phyloP scores from a whole-genome alignment of 1,284 basidiomycete genomes.

The Melampsora larici-populina region DNA sequence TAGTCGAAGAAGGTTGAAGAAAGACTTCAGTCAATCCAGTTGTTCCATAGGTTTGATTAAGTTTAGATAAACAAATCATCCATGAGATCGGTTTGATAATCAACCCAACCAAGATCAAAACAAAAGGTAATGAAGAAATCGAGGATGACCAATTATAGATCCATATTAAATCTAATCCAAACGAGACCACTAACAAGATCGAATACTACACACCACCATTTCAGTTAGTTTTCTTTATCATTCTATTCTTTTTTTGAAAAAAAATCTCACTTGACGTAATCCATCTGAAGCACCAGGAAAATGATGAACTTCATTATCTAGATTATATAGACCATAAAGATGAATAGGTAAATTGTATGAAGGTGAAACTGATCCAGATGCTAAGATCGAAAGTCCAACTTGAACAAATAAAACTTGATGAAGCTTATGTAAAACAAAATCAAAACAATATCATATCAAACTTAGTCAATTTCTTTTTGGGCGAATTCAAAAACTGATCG shows the following conservation, averaged over 20 bases:
- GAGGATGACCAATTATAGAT: slow-evolving; percentile 28
- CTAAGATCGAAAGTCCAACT: slow-evolving; percentile 31
- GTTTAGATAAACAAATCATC: slow-evolving; percentile 18
- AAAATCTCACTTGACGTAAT: slow-evolving; percentile 16
- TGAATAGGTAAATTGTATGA: slow-evolving; percentile 35
- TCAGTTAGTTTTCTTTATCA: too few relatives aligned
- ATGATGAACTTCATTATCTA: slow-evolving; percentile 23
- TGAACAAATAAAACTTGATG: slow-evolving; percentile 35
- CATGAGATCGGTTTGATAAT: slow-evolving; percentile 34
- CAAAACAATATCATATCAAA: too few relatives aligned
- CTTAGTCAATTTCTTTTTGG: too few relatives aligned
- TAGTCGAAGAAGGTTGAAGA: not conserved
- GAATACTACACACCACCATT: too few relatives aligned
- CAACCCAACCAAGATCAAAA: slow-evolving; percentile 26
- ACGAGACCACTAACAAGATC: not conserved
- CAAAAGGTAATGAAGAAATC: slow-evolving; percentile 18
- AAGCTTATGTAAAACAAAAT: not conserved
- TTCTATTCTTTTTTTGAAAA: not conserved
- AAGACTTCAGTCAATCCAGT: slow-evolving; percentile 1
- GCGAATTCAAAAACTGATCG: too few relatives aligned
- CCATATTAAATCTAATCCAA: slow-evolving; percentile 28
- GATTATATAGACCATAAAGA: slow-evolving; percentile 37
- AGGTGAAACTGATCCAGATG: slow-evolving; percentile 23
- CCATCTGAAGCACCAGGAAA: slow-evolving; percentile 17
- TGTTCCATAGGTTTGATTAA: not conserved